These are phyloP conservation scores for Colletotrichum somersetense DNA, from an alignment of 2,329 filamentous ascomycete genomes.

Conservation along the genomic window DNA sequence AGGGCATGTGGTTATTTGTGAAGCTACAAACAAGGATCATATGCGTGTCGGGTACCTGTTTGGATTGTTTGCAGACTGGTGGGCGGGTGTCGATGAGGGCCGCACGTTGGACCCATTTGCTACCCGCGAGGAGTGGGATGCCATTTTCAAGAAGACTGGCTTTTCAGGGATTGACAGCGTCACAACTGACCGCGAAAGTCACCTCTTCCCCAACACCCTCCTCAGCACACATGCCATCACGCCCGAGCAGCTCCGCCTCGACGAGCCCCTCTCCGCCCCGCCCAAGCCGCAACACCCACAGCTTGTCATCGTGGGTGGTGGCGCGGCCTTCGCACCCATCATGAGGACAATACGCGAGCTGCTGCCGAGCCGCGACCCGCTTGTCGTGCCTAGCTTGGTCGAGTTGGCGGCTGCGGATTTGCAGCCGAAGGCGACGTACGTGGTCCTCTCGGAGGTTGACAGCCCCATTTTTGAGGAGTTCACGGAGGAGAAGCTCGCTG, in stretches of 20 bases:
- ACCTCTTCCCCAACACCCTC: conserved; percentile 12
- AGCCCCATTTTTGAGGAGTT: conserved; percentile 47
- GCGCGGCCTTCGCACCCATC: neutral
- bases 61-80: conserved; percentile 49
- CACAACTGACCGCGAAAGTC: neutral
- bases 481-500: conserved; percentile 13
- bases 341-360: neutral
- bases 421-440: conserved; percentile 16
- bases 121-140: conserved; percentile 45
- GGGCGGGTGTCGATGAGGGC: conserved; percentile 45
- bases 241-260: neutral
- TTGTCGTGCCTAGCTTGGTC: neutral
- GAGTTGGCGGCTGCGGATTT: neutral
- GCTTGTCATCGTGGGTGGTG: conserved; percentile 5
- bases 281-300: neutral
- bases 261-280: neutral
- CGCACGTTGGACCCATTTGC: conserved; percentile 45
- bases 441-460: conserved; percentile 36
- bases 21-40: conserved; percentile 3
- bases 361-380: neutral
- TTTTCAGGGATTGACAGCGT: conserved; percentile 42
- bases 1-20: conserved; percentile 45
- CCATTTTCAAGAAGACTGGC: conserved; percentile 45
- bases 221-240: conserved; percentile 9
- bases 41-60: conserved; percentile 40